Evolutionary conservation across 2,329 filamentous ascomycete genomes (phyloP), one percentile per base, ranked within the genome.

Genomic region (Alternaria sp.): DNA sequence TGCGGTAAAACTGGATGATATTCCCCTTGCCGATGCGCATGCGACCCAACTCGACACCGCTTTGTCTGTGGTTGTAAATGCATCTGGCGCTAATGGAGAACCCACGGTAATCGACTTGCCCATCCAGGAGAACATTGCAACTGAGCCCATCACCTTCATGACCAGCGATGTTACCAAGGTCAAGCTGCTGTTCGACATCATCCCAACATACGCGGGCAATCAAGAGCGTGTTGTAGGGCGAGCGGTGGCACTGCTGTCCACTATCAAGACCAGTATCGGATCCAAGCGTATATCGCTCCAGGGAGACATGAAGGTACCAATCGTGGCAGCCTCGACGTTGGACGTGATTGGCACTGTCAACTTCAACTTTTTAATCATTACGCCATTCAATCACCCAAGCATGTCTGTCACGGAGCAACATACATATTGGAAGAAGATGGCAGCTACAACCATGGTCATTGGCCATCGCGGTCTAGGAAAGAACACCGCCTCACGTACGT

Each of bases 281-380:
- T 87, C 89, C 5, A 92, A 94, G 70, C 87, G 93, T n/a, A 95
- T 95, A 81, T 94, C 90, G 53, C 82, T 99, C 8, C 93, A 97
- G 76, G 93, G 93, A 21, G 95, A 98, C 72, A 86, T 96, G 36
- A 94, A 90, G 59, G 90, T 99, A 9, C 95, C 95, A 0, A 95
- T 99, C 62, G 85, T 98, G 71, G 91, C 91, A 31, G 88, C 89
- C 34, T 91, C 85, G 59, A 89, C 86, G 11, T 81, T 98, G 33
- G 94, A 98, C 60, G 89, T 98, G 9, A 97, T 99, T 66, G 96
- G 95, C 14, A 88, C 90, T 0, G 91, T 99, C 66, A 97, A 96
- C 71, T 99, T 99, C 83, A 97, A 97, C 77, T 98, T 98, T 75
- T 81, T 97, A 31, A 86, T 98, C 71, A 93, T 99, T 68, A 98